These are phyloP conservation scores for Miscanthus lutarioriparius DNA, from an alignment of 176 grass and related monocot genomes.

Conservation along the genomic window DNA sequence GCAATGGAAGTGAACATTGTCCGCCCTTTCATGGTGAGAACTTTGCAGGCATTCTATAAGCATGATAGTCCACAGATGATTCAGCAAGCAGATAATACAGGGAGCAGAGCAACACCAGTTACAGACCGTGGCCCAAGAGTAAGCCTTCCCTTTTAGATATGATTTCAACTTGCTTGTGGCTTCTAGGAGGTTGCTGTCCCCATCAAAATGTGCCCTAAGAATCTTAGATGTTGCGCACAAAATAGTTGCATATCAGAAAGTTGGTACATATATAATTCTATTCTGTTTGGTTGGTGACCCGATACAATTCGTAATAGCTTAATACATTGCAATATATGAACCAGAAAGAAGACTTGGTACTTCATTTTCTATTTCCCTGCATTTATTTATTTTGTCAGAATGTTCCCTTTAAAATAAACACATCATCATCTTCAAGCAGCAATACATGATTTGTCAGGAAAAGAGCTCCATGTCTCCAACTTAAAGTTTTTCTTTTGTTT, in stretches of 20 bases:
- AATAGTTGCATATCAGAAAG: background rate
- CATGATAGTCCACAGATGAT: slow-evolving; percentile 92
- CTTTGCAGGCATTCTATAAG: slow-evolving; percentile 92
- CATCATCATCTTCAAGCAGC: background rate
- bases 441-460: background rate
- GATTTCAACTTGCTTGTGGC: background rate
- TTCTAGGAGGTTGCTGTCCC: background rate
- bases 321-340: background rate
- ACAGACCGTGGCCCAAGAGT: slow-evolving; percentile 66
- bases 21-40: slow-evolving; percentile 89
- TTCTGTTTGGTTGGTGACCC: background rate
- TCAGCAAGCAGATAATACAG: slow-evolving; percentile 59
- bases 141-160: slow-evolving; percentile 34
- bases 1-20: slow-evolving; percentile 99
- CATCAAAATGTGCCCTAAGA: background rate
- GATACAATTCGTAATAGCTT: background rate
- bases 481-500: background rate
- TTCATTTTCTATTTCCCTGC: background rate
- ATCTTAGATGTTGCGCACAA: background rate
- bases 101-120: slow-evolving; percentile 44
- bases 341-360: background rate
- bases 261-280: background rate
- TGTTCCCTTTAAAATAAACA: background rate
- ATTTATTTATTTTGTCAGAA: background rate
- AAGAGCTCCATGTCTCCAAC: background rate